phyloP scores from a whole-genome alignment of 1,284 basidiomycete species.

The Cryptococcus sp. region DNA sequence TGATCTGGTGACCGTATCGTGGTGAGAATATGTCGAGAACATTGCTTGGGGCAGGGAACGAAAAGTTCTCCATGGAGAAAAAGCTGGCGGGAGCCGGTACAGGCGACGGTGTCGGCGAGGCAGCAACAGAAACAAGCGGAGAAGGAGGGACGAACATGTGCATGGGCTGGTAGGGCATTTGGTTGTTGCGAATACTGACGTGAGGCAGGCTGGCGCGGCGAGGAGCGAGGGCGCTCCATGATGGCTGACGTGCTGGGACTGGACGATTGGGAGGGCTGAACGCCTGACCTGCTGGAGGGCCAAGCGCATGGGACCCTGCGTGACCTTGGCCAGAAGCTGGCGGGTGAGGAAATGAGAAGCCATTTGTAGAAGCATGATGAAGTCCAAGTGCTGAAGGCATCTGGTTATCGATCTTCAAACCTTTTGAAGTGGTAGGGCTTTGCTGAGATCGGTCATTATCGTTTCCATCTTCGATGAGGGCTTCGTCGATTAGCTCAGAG shows the following conservation, averaged over 20 bases:
- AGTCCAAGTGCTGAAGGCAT: neutral
- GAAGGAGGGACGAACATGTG: slow-evolving; percentile 13
- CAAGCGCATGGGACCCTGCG: neutral
- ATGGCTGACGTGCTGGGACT: neutral
- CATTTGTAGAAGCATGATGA: neutral
- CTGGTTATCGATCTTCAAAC: neutral
- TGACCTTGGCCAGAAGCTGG: neutral
- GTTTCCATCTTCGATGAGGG: slow-evolving; percentile 10
- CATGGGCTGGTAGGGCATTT: neutral
- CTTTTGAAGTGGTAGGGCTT: neutral
- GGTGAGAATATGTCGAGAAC: slow-evolving; percentile 12
- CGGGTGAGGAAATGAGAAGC: neutral
- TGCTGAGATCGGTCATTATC: neutral
- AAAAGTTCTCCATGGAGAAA: neutral
- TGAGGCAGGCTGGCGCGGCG: slow-evolving; percentile 2
- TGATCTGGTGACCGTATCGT: slow-evolving; percentile 5
- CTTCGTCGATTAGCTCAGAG: slow-evolving; percentile 13
- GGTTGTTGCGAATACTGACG: slow-evolving; percentile 3
- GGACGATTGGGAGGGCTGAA: neutral
- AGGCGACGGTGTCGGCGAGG: slow-evolving; percentile 2
- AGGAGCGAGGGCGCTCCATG: neutral
- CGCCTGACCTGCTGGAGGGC: neutral
- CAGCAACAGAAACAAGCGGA: slow-evolving; percentile 1
- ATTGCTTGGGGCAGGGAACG: slow-evolving; percentile 5
- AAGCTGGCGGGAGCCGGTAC: neutral